Base-by-base conservation (phyloP, 768 basidiomycete species). In the Kwoniella shandongensis region DNA sequence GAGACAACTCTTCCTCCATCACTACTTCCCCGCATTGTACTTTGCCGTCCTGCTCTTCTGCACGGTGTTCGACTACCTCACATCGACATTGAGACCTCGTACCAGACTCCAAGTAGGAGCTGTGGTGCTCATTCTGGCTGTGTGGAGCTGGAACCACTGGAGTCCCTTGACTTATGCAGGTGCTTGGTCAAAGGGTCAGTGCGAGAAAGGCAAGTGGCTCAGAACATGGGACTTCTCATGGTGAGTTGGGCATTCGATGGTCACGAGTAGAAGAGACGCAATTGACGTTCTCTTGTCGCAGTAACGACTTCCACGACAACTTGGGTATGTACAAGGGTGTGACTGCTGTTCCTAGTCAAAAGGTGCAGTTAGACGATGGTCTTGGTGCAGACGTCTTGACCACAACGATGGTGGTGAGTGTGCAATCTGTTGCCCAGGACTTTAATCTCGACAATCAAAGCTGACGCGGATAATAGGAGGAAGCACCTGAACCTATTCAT, bases 211-310 rank as follows among this genome's bases (percentile, higher is more conserved):
- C 0, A 86, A 85, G 71, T 93, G 91, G 90, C 65, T 94, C 38
- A 90, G 86, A 79, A 88, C 86, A 4, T 99, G 96, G 96, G 96
- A 99, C 77, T 97, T 98, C 75, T 83, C 85, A 26, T 99, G 93
- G 76, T 76, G 49, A 60, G 73, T 62, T 18, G 26, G 20, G 8
- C 17, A 22, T 2, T 44, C n/a, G 20, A n/a, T 23, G 3, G 20
- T 5, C 5, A 38, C 36, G 25, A 4, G 39, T 20, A 35, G 49
- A 25, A 50, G 27, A 23, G 30, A 29, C 41, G 6, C 18, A 13
- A 32, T 22, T 36, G 44, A 44, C 25, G 32, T 15, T 17, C 27
- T 15, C 20, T 5, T 48, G 23, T 10, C 11, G 15, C 48, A 73
- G 71, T 55, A 59, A 53, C 58, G 75, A 76, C 55, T 76, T 76